Evolutionary conservation across 2,329 filamentous ascomycete genomes (phyloP), one percentile per base, ranked within the genome.

Genomic region (Trichoderma harzianum): DNA sequence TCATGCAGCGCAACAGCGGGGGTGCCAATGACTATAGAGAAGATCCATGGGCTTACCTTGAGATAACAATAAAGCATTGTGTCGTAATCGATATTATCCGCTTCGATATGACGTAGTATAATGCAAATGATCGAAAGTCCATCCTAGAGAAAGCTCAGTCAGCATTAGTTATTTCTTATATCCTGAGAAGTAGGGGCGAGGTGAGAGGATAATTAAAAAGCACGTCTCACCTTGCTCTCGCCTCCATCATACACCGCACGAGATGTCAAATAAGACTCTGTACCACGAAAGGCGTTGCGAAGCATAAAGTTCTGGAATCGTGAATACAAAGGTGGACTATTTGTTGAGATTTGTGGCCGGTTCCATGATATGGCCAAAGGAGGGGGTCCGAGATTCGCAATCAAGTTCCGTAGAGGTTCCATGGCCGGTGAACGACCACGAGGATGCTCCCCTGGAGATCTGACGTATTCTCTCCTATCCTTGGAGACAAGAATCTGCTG

Each of bases 221-320:
- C 28, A 30, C 21, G 10, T 71, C 76, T 62, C 76, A 88, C 87
- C 81, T 91, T 92, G 81, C 88, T 92, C 80, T 92, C 90, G 24
- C 90, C 90, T 39, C 90, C 90, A 77, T 92, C 90, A 76, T 92
- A 92, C 14, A 92, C 88, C 30, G 90, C 90, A 26, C 90, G 85
- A 28, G 88, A 87, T 3, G 89, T 90, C 26, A 90, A 79, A 72
- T 90, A 88, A 3, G 89, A 90, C 75, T 92, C 90, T 0, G 87
- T 88, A 74, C 88, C 89, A 47, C 88, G 86, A 74, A 90, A 90
- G 2, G 90, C 90, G 77, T 92, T 91, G 21, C 88, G 87, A 60
- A 92, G 84, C 90, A 92, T 92, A 76, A 92, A 92, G 74, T 92
- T 89, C 74, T 92, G 90, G 74, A 92, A 92, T 28, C 89, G 84